Base-by-base conservation (phyloP, 257 asterid genomes). In the Nemophila menziesii region DNA sequence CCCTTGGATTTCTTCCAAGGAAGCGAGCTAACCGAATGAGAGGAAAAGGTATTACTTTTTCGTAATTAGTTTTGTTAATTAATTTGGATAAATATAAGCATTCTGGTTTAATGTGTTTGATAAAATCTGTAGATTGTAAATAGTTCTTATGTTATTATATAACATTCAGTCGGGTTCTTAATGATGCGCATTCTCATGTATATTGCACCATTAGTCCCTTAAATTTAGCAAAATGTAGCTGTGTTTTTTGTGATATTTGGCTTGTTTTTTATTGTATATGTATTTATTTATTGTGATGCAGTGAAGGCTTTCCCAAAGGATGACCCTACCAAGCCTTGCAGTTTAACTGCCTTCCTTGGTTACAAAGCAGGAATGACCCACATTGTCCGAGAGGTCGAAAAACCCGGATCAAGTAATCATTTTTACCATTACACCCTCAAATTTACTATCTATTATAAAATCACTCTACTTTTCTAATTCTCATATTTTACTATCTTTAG, bases 311-410 rank as follows among this genome's bases (percentile, higher is more conserved):
- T 74, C 57, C 95, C 95, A 3, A 80, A 66, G 75, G 95, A 84
- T 70, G 86, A 84, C 50, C 78, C 79, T 12, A 74, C 54, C 52
- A 84, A 84, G 60, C 79, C 90, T 17, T 73, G 83, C 62, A 80
- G 67, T 64, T 54, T 84, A 0, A 84, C 95, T 2, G 90, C 95
- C 46, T 80, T 84, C 70, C 62, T 84, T 59, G 95, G 95, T 1
- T 84, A 84, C 86, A 84, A 84, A 69, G 90, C 93, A 57, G 95
- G 95, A 10, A 84, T 84, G 95, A 84, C 95, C 13, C 93, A 84
- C 83, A 84, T 84, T 52, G 93, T 84, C 50, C 61, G 95, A 61
- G 95, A 80, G 56, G 95, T 80, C 46, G 95, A 84, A 52, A 84
- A 84, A 49, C 95, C 95, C 4, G 95, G 93, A 58, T 84, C 95